Conservation (phyloP, 2,329 filamentous ascomycete species). For the Diaporthe sp. region DNA sequence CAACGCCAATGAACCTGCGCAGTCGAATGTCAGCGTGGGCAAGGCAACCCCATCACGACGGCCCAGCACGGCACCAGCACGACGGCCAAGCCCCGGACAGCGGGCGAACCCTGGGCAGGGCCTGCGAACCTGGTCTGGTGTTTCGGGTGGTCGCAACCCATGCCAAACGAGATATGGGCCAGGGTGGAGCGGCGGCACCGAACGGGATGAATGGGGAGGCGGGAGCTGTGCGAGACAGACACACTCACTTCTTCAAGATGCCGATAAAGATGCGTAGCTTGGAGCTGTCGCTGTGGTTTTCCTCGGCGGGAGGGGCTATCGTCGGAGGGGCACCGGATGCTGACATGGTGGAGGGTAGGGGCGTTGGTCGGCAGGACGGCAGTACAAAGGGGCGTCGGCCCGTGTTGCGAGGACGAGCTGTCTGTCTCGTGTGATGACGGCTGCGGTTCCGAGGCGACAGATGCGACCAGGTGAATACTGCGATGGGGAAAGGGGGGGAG, state of each 20-base stretch:
- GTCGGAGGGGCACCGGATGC: slow-evolving; percentile 38
- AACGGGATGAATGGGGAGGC: neutral
- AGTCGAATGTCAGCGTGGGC: slow-evolving; percentile 42
- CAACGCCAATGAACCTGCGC: slow-evolving; percentile 89
- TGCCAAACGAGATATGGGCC: neutral
- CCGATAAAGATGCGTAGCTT: slow-evolving; percentile 90
- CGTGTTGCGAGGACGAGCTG: slow-evolving; percentile 18
- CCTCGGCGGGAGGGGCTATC: slow-evolving; percentile 50
- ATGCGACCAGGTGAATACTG: neutral
- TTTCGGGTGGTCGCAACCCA: neutral
- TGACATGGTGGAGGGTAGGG: slow-evolving; percentile 44
- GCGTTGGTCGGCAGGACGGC: slow-evolving; percentile 11
- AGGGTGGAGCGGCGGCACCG: neutral
- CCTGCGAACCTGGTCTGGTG: neutral
- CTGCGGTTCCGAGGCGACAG: neutral
- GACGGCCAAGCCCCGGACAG: neutral
- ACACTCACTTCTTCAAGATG: slow-evolving; percentile 84
- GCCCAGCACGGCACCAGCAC: neutral
- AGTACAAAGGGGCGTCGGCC: slow-evolving; percentile 26
- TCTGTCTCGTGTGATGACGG: slow-evolving; percentile 4
- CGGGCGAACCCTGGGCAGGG: neutral
- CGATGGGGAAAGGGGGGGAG: neutral
- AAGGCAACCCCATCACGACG: neutral
- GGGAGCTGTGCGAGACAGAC: neutral
- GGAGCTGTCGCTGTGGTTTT: slow-evolving; percentile 78